Percentiles rank a stretch among this genome's conserved stretches.
Evolutionary conservation across 257 asterid species (phyloP).

Genomic region (Paraleonurus japonicus): DNA sequence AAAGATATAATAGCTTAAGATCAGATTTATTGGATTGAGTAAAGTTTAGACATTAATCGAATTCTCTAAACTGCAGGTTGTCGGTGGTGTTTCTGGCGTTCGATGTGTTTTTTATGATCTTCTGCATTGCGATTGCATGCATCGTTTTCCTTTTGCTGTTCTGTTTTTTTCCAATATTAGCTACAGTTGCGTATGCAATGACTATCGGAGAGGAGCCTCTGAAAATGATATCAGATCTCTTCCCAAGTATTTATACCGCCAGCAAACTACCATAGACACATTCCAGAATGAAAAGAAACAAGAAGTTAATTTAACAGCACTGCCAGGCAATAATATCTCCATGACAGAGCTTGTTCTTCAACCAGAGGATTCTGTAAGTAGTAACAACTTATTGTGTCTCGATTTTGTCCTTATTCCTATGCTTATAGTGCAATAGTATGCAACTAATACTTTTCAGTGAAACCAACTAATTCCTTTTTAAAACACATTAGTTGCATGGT

Average conservation of each 20-base stretch:
- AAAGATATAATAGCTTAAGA: neutral
- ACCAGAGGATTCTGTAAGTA: conserved; percentile 80
- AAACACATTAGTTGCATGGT: too few species aligned
- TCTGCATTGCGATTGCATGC: conserved; percentile 78
- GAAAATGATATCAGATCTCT: conserved; percentile 72
- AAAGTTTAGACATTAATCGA: neutral
- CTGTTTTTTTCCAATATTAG: conserved; percentile 76
- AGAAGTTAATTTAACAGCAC: conserved; percentile 29
- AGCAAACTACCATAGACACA: conserved; percentile 16
- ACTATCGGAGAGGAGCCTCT: conserved; percentile 71
- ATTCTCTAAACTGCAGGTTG: conserved; percentile 57
- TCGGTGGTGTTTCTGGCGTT: conserved; percentile 77
- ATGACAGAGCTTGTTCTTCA: conserved; percentile 52
- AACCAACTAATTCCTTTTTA: too few species aligned
- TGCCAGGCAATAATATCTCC: conserved; percentile 29
- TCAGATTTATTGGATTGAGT: neutral
- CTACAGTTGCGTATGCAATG: conserved; percentile 79
- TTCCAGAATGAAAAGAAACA: conserved; percentile 33
- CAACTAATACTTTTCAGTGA: too few species aligned
- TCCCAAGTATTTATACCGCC: conserved; percentile 65
- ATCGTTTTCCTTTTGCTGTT: conserved; percentile 55
- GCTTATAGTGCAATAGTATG: too few species aligned
- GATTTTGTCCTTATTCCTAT: neutral
- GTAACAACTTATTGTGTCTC: neutral
- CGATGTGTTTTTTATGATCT: conserved; percentile 79